phyloP scores from a whole-genome alignment of 1,139 yeast species.

The Torulaspora pretoriensis region DNA sequence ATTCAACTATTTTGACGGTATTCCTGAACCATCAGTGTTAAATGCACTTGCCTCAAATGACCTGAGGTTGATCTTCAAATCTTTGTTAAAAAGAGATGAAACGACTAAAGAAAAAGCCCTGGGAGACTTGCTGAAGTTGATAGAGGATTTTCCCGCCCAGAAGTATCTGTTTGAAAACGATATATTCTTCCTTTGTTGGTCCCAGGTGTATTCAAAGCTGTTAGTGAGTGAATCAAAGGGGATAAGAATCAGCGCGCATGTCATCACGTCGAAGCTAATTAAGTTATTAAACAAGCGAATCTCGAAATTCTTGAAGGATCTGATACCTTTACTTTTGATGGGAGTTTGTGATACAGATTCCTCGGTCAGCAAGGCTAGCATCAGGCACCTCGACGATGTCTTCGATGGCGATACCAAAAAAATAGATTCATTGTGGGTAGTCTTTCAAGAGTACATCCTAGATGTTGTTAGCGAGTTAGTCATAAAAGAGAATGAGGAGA shows the following conservation, averaged over 20 bases:
- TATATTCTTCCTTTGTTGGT: constrained; percentile 60
- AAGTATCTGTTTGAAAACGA: constrained; percentile 43
- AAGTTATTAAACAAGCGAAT: constrained; percentile 52
- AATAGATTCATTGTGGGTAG: constrained; percentile 55
- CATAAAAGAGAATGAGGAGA: constrained; percentile 52
- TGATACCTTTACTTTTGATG: constrained; percentile 67
- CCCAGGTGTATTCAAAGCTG: constrained; percentile 75
- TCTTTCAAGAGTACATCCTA: constrained; percentile 54
- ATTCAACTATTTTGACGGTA: constrained; percentile 69
- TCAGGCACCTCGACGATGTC: constrained; percentile 45
- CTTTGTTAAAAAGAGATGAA: constrained; percentile 70
- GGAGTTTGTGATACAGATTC: constrained; percentile 70
- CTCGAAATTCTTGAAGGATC: constrained; percentile 62
- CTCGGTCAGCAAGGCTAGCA: constrained; percentile 52
- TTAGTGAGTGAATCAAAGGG: constrained; percentile 64
- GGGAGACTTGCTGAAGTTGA: constrained; percentile 44
- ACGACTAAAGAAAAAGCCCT: constrained; percentile 82
- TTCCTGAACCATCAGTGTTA: constrained; percentile 60
- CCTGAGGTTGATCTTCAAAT: constrained; percentile 63
- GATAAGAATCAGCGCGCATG: constrained; percentile 61
- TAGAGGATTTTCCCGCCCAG: constrained; percentile 35
- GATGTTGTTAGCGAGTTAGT: constrained; percentile 52
- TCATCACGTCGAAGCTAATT: constrained; percentile 55
- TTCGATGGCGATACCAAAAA: constrained; percentile 58
- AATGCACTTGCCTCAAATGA: constrained; percentile 49